phyloP scores from a whole-genome alignment of 768 basidiomycete genomes.

The Rhizopogon roseolus region DNA sequence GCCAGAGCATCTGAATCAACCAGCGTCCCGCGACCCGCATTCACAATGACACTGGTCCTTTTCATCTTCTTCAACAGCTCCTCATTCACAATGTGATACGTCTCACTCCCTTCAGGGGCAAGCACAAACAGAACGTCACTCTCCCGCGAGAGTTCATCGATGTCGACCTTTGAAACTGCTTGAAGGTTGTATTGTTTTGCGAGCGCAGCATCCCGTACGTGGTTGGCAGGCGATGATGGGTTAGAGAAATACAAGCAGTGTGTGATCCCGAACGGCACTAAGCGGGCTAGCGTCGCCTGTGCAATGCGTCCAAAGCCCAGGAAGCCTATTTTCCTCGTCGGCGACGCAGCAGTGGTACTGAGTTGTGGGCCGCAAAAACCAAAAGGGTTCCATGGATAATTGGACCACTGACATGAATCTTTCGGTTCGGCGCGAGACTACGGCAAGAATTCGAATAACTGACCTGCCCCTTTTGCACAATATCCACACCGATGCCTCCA shows the following conservation, averaged over 20 bases:
- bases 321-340: slow-evolving; percentile 75
- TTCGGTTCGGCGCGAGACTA: not conserved
- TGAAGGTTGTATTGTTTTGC: slow-evolving; percentile 31
- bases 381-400: slow-evolving; percentile 77
- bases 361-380: slow-evolving; percentile 80
- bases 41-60: slow-evolving; percentile 75
- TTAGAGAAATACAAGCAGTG: slow-evolving; percentile 65
- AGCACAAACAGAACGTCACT: slow-evolving; percentile 86
- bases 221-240: slow-evolving; percentile 43
- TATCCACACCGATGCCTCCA: slow-evolving; percentile 51
- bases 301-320: slow-evolving; percentile 95
- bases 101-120: slow-evolving; percentile 67
- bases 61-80: slow-evolving; percentile 82
- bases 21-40: slow-evolving; percentile 78
- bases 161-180: slow-evolving; percentile 49
- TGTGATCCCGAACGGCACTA: slow-evolving; percentile 79
- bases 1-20: slow-evolving; percentile 90
- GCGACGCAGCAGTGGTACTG: slow-evolving; percentile 45
- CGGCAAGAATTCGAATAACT: slow-evolving; percentile 13
- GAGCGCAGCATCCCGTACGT: slow-evolving; percentile 32
- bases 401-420: slow-evolving; percentile 61
- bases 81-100: slow-evolving; percentile 69
- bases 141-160: slow-evolving; percentile 66
- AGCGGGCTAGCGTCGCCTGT: slow-evolving; percentile 73
- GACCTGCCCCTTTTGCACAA: slow-evolving; percentile 71